Evolutionary conservation across 1,139 yeast genomes (phyloP).

Genomic region (Magnusiomyces fungicola): DNA sequence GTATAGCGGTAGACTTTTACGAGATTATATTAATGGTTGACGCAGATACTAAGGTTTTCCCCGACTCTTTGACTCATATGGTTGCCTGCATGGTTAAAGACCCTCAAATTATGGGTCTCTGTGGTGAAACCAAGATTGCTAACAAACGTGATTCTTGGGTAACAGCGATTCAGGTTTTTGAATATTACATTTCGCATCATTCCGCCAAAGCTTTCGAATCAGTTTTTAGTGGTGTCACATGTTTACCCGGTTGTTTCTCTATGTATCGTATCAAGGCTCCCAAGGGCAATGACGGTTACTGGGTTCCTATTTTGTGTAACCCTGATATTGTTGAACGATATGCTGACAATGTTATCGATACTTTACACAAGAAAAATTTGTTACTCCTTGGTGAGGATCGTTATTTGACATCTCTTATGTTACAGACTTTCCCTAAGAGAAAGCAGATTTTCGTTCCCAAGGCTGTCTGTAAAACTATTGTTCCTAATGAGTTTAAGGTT

Average conservation of each 20-base stretch:
- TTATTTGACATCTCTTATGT: conserved; percentile 79
- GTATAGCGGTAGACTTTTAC: conserved; percentile 79
- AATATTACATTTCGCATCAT: conserved; percentile 92
- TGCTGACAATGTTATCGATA: conserved; percentile 79
- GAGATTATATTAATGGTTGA: conserved; percentile 91
- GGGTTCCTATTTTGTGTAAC: conserved; percentile 95
- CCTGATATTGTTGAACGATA: conserved; percentile 96
- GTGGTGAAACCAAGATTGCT: conserved; percentile 95
- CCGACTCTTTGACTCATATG: conserved; percentile 90
- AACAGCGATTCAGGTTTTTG: conserved; percentile 91
- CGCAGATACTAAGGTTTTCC: conserved; percentile 90
- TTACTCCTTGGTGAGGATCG: conserved; percentile 91
- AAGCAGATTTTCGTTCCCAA: conserved; percentile 90
- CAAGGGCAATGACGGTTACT: conserved; percentile 79
- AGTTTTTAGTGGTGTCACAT: conserved; percentile 92
- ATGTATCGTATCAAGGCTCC: conserved; percentile 94
- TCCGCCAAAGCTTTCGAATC: conserved; percentile 95
- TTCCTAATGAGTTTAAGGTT: conserved; percentile 75
- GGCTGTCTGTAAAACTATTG: conserved; percentile 93
- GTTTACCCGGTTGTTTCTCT: conserved; percentile 96
- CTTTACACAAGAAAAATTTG: conserved; percentile 84
- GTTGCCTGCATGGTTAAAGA: conserved; percentile 87
- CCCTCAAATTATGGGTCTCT: conserved; percentile 86
- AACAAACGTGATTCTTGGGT: conserved; percentile 87
- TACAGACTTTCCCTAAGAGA: conserved; percentile 87